Percentiles rank a stretch among this genome's conserved stretches.
These are phyloP conservation scores for Trichoderma koningii DNA, from an alignment of 2,329 filamentous ascomycete genomes.

Conservation along the genomic window DNA sequence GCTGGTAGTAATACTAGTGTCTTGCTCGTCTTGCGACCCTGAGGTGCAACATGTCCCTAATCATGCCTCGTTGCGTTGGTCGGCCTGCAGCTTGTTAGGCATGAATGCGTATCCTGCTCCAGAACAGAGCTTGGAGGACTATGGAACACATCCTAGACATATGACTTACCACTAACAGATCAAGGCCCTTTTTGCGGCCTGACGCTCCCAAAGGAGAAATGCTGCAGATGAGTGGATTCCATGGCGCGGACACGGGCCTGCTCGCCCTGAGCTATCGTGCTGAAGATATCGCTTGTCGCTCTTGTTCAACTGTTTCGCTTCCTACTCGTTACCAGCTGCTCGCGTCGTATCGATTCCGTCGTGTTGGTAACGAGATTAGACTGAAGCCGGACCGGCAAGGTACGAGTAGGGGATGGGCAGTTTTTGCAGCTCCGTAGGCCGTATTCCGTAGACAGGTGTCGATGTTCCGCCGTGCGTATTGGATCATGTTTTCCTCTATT, in stretches of 20 bases:
- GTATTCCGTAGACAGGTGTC: neutral
- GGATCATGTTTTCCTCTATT: neutral
- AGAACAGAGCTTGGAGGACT: neutral
- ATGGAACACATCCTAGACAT: neutral
- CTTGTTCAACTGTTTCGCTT: conserved; percentile 11
- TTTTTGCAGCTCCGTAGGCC: neutral
- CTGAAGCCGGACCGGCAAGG: conserved; percentile 3
- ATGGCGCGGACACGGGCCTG: conserved; percentile 4
- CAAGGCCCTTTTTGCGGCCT: conserved; percentile 12
- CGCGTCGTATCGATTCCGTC: conserved; percentile 2
- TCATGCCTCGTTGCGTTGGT: conserved; percentile 1
- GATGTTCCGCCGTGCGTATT: conserved; percentile 10
- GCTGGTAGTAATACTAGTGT: neutral
- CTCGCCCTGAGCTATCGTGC: conserved; percentile 4
- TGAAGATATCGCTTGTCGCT: conserved; percentile 7
- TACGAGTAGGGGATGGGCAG: neutral
- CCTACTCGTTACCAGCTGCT: conserved; percentile 17
- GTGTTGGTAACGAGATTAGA: conserved; percentile 16
- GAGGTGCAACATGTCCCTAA: neutral
- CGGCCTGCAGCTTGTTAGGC: conserved; percentile 23
- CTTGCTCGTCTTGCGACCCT: neutral
- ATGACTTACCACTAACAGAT: neutral
- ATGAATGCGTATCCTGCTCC: conserved; percentile 14
- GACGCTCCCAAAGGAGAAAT: conserved; percentile 6
- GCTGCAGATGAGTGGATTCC: conserved; percentile 18